These are phyloP conservation scores for Pseudotulostoma volvatum DNA, from an alignment of 495 filamentous ascomycete species.

Conservation along the genomic window DNA sequence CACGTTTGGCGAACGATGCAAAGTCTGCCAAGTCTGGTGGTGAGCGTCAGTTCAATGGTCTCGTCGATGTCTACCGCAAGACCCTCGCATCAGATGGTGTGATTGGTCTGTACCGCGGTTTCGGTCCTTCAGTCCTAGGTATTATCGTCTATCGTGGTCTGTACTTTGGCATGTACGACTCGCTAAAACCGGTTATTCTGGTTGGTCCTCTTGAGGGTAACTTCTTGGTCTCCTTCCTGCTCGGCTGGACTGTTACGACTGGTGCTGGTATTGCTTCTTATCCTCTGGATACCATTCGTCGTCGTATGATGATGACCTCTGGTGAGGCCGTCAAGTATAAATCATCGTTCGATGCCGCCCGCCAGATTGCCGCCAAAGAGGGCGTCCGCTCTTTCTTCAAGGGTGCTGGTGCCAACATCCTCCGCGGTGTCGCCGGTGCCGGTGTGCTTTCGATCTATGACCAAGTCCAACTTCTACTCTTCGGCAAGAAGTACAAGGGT, in stretches of 20 bases:
- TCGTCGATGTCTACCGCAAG: constrained; percentile 99
- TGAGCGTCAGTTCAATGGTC: constrained; percentile 99
- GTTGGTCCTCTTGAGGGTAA: constrained; percentile 83
- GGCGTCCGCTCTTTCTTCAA: constrained; percentile 98
- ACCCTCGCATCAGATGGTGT: constrained; percentile 96
- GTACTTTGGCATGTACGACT: constrained; percentile 99
- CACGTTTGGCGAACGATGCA: constrained; percentile 98
- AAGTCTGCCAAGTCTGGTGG: constrained; percentile 91
- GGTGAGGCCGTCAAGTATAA: constrained; percentile 98
- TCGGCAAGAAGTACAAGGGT: constrained; percentile 99
- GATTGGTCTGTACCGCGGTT: constrained; percentile 99
- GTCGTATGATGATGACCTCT: constrained; percentile 99
- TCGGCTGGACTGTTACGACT: constrained; percentile 99
- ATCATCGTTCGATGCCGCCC: constrained; percentile 79
- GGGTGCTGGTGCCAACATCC: constrained; percentile 99
- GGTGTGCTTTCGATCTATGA: constrained; percentile 99
- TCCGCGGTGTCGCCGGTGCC: constrained; percentile 99
- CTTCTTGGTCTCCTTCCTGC: constrained; percentile 96
- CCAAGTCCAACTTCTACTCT: constrained; percentile 93
- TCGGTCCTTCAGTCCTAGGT: constrained; percentile 96
- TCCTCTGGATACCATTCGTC: constrained; percentile 97
- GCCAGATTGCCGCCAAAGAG: constrained; percentile 93
- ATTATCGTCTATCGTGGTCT: constrained; percentile 99
- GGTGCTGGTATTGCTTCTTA: constrained; percentile 99
- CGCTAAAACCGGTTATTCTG: constrained; percentile 96